Evolutionary conservation across 1,284 basidiomycete genomes (phyloP).

Genomic region (Macrocystidia cucumis): DNA sequence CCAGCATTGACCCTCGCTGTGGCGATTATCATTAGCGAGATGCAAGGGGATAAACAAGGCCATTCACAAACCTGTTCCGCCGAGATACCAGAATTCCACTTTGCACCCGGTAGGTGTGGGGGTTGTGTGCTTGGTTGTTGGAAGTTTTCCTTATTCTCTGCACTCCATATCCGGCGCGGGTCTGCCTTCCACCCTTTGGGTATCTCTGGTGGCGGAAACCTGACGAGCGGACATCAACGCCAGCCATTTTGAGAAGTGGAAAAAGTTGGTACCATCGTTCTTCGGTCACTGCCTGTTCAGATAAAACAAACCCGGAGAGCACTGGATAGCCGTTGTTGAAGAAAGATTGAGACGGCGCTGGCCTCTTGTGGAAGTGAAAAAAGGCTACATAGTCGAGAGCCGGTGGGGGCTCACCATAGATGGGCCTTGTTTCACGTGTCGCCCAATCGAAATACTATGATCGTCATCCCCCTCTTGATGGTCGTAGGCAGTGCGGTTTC

Average conservation of each 20-base stretch:
- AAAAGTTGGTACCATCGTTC: slow-evolving; percentile 58
- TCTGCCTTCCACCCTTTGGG: slow-evolving; percentile 83
- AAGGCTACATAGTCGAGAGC: slow-evolving; percentile 2
- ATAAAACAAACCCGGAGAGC: slow-evolving; percentile 69
- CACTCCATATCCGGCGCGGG: slow-evolving; percentile 73
- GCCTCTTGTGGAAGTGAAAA: slow-evolving; percentile 28
- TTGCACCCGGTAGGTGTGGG: slow-evolving; percentile 23
- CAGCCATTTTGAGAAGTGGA: slow-evolving; percentile 5
- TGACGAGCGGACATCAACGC: slow-evolving; percentile 21
- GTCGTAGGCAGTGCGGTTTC: slow-evolving; percentile 66
- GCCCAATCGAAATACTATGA: slow-evolving; percentile 36
- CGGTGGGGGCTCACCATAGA: slow-evolving; percentile 15
- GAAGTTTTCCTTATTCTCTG: slow-evolving; percentile 40
- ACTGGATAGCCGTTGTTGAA: slow-evolving; percentile 76
- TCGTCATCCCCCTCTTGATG: slow-evolving; percentile 54
- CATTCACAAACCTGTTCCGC: slow-evolving; percentile 54
- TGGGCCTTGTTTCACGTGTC: slow-evolving; percentile 12
- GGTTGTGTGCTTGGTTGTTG: slow-evolving; percentile 19
- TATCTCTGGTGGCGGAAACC: slow-evolving; percentile 77
- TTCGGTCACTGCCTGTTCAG: slow-evolving; percentile 59
- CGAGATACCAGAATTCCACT: slow-evolving; percentile 52
- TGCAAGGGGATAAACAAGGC: neutral
- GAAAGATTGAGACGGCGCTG: slow-evolving; percentile 17
- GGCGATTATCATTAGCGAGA: neutral
- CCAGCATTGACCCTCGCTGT: slow-evolving; percentile 77